Evolutionary conservation across 164 flowering plant species (phyloP), one percentile per base, ranked within the genome.

Genomic region (Euptelea pleiosperma): DNA sequence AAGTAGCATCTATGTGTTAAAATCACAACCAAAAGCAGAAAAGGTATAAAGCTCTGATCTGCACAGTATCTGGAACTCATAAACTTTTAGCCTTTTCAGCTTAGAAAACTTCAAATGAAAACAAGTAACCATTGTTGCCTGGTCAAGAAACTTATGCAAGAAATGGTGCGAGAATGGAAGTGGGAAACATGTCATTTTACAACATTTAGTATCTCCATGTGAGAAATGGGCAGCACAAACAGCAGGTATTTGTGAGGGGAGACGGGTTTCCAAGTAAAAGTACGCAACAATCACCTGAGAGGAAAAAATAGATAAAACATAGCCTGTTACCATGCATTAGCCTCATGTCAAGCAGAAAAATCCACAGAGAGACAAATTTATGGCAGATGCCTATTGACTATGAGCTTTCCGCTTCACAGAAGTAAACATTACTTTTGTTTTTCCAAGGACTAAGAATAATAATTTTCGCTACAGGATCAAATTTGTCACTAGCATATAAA

Each of bases 21-120:
- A 52, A 42, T 10, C 58, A 36, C 33, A 44, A n/a, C 41, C 67
- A 68, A 65, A 34, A 34, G 35, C 18, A 47, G 19, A 37, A 48
- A 30, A 47, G 12, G 30, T 6, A 57, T 1, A 12, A 57, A 33
- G 33, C 24, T 18, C 19, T 14, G 26, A 55, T 55, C 1, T 37
- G 3, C 5, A 26, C 8, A 55, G 6, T 11, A 53, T 35, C 2
- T 36, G 10, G 15, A 55, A 37, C 12, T 25, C 45, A 25, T 11
- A 11, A 24, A 14, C 16, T 36, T 24, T 6, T 35, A 53, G 28
- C 18, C 26, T 1, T 9, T 7, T n/a, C 19, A 33, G 55, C 8
- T 33, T 2, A 6, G 15, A 34, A 33, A 52, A 6, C 14, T 4
- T 31, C 12, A 30, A 30, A 16, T 12, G 6, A 2, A 51, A 50